phyloP scores from a whole-genome alignment of 495 filamentous ascomycete species.

The Darksidea phi region DNA sequence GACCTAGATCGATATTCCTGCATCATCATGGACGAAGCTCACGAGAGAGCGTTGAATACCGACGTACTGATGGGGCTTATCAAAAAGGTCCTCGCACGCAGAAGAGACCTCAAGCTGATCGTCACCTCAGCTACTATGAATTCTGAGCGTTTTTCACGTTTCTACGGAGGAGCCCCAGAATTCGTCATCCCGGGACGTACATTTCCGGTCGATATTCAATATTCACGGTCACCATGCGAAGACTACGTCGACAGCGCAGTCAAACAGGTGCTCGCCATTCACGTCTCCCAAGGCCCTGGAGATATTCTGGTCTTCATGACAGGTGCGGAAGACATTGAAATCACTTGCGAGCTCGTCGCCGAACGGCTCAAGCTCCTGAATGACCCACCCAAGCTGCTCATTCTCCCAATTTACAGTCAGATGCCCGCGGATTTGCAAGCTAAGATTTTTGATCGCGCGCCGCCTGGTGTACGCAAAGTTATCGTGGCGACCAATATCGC shows the following conservation, averaged over 20 bases:
- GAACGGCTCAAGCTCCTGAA: constrained; percentile 89
- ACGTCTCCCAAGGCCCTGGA: constrained; percentile 85
- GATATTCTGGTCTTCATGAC: constrained; percentile 99
- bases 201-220: constrained; percentile 96
- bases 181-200: constrained; percentile 96
- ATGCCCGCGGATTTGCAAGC: constrained; percentile 98
- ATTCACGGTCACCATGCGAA: constrained; percentile 90
- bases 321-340: constrained; percentile 97
- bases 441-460: constrained; percentile 92
- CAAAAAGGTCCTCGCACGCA: constrained; percentile 89
- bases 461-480: constrained; percentile 89
- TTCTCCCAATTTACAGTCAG: constrained; percentile 97
- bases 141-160: constrained; percentile 89
- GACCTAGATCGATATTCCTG: constrained; percentile 97
- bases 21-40: constrained; percentile 99
- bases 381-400: constrained; percentile 90
- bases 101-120: constrained; percentile 92
- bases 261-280: constrained; percentile 95
- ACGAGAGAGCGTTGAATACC: constrained; percentile 94
- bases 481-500: constrained; percentile 99
- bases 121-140: constrained; percentile 99
- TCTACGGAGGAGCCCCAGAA: constrained; percentile 96
- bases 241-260: constrained; percentile 98
- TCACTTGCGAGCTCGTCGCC: constrained; percentile 87
- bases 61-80: constrained; percentile 97